Evolutionary conservation across 192 early-diverging fungal genomes (phyloP).

Genomic region (Backusella morwellensis): DNA sequence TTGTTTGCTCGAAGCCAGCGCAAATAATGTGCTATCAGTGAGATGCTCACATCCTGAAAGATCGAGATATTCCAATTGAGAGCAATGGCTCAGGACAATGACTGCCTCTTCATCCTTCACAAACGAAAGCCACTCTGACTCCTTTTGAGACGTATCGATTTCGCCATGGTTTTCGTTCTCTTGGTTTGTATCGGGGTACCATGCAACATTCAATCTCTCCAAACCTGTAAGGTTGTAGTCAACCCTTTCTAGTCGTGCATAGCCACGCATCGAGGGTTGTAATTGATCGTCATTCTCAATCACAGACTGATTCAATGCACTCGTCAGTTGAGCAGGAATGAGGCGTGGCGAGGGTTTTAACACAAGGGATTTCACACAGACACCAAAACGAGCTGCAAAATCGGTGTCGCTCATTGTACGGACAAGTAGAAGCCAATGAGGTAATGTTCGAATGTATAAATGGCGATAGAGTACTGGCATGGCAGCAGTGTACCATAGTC

Average conservation of each 20-base stretch:
- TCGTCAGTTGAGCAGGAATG: background rate
- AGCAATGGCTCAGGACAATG: slow-evolving; percentile 2
- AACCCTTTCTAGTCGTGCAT: slow-evolving; percentile 6
- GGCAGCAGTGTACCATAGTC: background rate
- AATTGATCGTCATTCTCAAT: slow-evolving; percentile 7
- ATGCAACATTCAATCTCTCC: background rate
- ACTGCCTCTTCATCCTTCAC: slow-evolving; percentile 9
- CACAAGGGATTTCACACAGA: background rate
- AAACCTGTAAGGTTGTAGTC: slow-evolving; percentile 14
- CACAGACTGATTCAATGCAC: background rate
- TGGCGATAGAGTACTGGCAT: slow-evolving; percentile 15
- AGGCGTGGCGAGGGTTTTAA: slow-evolving; percentile 11
- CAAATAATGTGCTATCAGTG: background rate
- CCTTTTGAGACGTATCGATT: slow-evolving; percentile 16
- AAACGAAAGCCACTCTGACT: slow-evolving; percentile 16
- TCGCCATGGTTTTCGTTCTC: slow-evolving; percentile 20
- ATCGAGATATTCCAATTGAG: slow-evolving; percentile 3
- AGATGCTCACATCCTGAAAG: slow-evolving; percentile 18
- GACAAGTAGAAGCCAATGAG: slow-evolving; percentile 12
- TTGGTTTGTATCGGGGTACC: background rate
- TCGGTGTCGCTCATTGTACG: background rate
- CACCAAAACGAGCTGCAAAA: background rate
- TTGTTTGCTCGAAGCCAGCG: background rate
- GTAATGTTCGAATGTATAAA: slow-evolving; percentile 15
- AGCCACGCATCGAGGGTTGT: background rate